Evolutionary conservation across 2,329 filamentous ascomycete genomes (phyloP), one percentile per base, ranked within the genome.

Genomic region (Paraconiothyrium brasiliense): DNA sequence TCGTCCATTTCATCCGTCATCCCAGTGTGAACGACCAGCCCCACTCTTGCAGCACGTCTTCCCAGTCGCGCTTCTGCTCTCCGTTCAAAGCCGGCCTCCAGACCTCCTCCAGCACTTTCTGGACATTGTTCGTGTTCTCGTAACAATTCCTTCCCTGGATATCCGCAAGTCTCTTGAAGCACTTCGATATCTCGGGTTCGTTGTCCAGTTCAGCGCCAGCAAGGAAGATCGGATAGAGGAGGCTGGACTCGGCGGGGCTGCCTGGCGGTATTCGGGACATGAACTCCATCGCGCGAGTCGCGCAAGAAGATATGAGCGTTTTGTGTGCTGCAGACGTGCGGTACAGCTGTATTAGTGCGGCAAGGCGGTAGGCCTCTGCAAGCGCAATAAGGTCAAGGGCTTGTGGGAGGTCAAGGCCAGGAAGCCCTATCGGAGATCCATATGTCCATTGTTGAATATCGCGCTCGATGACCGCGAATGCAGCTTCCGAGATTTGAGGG

Each of bases 181-280:
- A 75, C n/a, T 62, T 68, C 10, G 72, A 65, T 14, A 75, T 77
- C 7, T 74, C 72, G 1, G 62, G 37, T 49, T 73, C 71, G 27
- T 69, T 68, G 8, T 73, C 68, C 13, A 78, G 59, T 50, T 78
- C 75, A 37, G 75, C 74, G 2, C 74, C 75, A 34, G 74, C 75
- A 22, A 78, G 65, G 52, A 78, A 76, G n/a, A 78, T 73, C 2
- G 75, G 75, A 49, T 76, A 78, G 4, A 78, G 63, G 55, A 78
- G 51, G 55, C 74, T 76, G 1, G 74, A 76, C 34, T 78, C 75
- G 0, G 75, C 74, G 20, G 75, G 65, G 50, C 74, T 77, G 3
- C 75, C 75, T 5, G 74, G 65, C 6, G 75, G 75, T 39, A 78
- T 77, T 11, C 75, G 67, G 30, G 71, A 62, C 16, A 78, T 72